phyloP scores from a whole-genome alignment of 2,329 filamentous ascomycete species.

The Fragosphaeria purpurea region DNA sequence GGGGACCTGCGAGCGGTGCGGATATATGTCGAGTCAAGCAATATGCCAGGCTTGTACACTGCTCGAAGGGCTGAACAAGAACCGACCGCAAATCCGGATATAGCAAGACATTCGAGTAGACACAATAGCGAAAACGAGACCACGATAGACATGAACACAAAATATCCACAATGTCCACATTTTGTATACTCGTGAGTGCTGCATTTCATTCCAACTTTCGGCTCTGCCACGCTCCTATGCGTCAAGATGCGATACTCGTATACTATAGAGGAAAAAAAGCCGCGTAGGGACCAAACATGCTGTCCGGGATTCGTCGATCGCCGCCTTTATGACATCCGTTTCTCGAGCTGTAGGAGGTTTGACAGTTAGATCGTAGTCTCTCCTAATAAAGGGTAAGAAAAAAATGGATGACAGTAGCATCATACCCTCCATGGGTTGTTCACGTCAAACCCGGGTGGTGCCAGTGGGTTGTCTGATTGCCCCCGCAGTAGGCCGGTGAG shows the following conservation, averaged over 20 bases:
- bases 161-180: no score
- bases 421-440: slow-evolving; percentile 56
- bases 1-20: slow-evolving; percentile 76
- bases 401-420: slow-evolving; percentile 2
- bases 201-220: no score
- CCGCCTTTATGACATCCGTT: slow-evolving; percentile 34
- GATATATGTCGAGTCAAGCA: slow-evolving; percentile 89
- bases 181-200: no score
- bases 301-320: no score
- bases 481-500: slow-evolving; percentile 50
- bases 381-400: neutral
- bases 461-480: slow-evolving; percentile 44
- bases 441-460: slow-evolving; percentile 50
- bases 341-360: slow-evolving; percentile 35
- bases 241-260: no score
- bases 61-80: slow-evolving; percentile 84
- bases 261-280: no score
- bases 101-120: slow-evolving; percentile 19
- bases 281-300: no score
- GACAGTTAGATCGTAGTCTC: no score
- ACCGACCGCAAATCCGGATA: slow-evolving; percentile 48
- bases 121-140: no score
- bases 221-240: no score
- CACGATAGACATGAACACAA: no score
- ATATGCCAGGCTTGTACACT: slow-evolving; percentile 91